Conservation (phyloP, 768 basidiomycete species). For the Gelatoporia subvermispora region DNA sequence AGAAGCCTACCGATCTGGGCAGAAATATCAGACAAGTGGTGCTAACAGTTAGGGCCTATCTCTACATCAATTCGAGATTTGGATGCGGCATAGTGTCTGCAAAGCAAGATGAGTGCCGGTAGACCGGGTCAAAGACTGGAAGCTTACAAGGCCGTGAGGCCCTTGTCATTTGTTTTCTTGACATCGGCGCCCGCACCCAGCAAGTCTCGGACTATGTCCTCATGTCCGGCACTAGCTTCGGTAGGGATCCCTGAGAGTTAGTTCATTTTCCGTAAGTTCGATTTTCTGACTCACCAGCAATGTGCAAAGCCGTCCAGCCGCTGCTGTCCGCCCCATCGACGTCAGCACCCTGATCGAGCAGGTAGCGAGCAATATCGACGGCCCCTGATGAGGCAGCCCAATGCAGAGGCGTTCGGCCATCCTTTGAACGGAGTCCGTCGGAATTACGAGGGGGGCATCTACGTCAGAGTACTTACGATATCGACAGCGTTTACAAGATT, state of each 20-base stretch:
- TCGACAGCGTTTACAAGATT: slow-evolving; percentile 59
- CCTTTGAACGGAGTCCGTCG: slow-evolving; percentile 37
- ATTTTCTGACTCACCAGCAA: slow-evolving; percentile 47
- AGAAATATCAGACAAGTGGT: slow-evolving; percentile 6
- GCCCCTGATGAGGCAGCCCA: slow-evolving; percentile 79
- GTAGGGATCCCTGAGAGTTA: not conserved
- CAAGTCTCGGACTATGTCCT: slow-evolving; percentile 69
- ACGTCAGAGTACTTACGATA: slow-evolving; percentile 36
- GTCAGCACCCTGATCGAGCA: slow-evolving; percentile 68
- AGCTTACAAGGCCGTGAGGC: slow-evolving; percentile 75
- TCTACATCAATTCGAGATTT: slow-evolving; percentile 80
- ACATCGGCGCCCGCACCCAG: slow-evolving; percentile 81
- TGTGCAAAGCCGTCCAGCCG: slow-evolving; percentile 79
- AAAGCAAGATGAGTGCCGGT: slow-evolving; percentile 9
- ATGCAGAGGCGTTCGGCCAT: slow-evolving; percentile 78
- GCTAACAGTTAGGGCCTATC: not conserved
- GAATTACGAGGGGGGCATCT: not conserved
- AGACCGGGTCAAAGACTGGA: no score
- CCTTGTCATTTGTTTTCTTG: slow-evolving; percentile 76
- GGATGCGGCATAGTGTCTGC: slow-evolving; percentile 89
- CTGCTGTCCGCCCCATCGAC: slow-evolving; percentile 60
- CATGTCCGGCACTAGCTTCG: slow-evolving; percentile 77
- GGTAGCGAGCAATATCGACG: slow-evolving; percentile 58
- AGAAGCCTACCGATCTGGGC: slow-evolving; percentile 83
- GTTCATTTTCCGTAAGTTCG: not conserved